Base-by-base conservation (phyloP, 345 rosid species). In the Salix dunnii region DNA sequence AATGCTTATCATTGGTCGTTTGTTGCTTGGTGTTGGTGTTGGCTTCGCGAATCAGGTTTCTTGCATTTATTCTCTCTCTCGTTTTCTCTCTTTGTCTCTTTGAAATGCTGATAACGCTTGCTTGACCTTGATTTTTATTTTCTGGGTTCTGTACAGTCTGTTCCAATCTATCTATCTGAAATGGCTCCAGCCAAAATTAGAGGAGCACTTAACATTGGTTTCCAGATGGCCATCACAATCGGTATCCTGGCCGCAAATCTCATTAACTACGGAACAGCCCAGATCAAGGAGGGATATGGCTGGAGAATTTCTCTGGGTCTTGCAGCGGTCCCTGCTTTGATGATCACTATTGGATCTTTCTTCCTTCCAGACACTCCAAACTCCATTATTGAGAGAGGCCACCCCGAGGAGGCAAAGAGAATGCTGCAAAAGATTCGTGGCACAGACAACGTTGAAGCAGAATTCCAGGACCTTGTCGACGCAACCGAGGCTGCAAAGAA, bases 1-100 rank as follows among this genome's bases (percentile, higher is more conserved):
- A 10, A 88, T 86, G 89, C 84, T 88, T 10, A 86, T 86, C 73
- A 42, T 88, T 5, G 90, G 89, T 2, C 20, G 90, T 25, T 40
- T 86, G 27, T 74, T 86, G 67, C 86, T 88, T 25, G 89, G 90
- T 65, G 38, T 88, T 0, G 89, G 90, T 3, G 79, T 88, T 36
- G 89, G 90, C 6, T 88, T 86, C 42, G 70, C 81, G 17, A 88
- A 84, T 71, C 84, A 82, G 80, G 83, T 80, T 35, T 63, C 16
- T 2, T 27, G 21, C 46, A 2, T 42, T 42, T 42, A 42, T 42
- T 42, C 10, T 0, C 46, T 10, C 14, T 42, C 46, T 42, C 46
- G 2, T 11, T 33, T 23, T 67, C 79, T 35, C 3, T 76, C 66
- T 8, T 69, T 6, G 9, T 21, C 70, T 12, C 6, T 72, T 18